A percentile compares a stretch with the other conserved stretches of the same genome.
Conservation (phyloP, 2,329 filamentous ascomycete species). For the Lecanicillium sp. region DNA sequence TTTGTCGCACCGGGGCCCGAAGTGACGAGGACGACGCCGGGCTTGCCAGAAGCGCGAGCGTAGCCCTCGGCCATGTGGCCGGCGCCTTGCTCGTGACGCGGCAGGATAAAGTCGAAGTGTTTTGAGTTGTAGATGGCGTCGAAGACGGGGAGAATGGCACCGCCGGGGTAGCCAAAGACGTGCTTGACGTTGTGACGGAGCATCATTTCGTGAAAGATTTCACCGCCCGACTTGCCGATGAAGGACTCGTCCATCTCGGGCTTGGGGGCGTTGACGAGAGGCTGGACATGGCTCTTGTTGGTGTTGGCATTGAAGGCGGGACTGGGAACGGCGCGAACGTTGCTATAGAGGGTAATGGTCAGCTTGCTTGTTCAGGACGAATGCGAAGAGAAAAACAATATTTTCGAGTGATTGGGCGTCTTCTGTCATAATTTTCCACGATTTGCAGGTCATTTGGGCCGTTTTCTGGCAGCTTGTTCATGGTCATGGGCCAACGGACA, state of each 20-base stretch:
- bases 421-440: too few relatives aligned
- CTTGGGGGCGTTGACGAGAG: slow-evolving; percentile 52
- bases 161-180: slow-evolving; percentile 88
- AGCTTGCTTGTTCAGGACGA: too few relatives aligned
- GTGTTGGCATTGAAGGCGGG: slow-evolving; percentile 49
- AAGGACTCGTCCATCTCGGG: slow-evolving; percentile 79
- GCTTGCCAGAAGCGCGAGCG: slow-evolving; percentile 85
- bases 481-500: too few relatives aligned
- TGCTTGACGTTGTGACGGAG: slow-evolving; percentile 85
- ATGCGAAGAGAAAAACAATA: too few relatives aligned
- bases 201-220: slow-evolving; percentile 99
- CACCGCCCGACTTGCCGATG: slow-evolving; percentile 88
- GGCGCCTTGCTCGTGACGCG: slow-evolving; percentile 93
- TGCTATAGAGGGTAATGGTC: slow-evolving; percentile 10
- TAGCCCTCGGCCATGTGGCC: slow-evolving; percentile 99
- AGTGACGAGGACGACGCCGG: slow-evolving; percentile 92
- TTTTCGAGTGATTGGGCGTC: too few relatives aligned
- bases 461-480: too few relatives aligned
- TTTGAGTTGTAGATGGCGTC: slow-evolving; percentile 98
- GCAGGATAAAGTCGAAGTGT: slow-evolving; percentile 93
- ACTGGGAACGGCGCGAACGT: slow-evolving; percentile 52
- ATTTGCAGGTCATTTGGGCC: too few relatives aligned
- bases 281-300: slow-evolving; percentile 57
- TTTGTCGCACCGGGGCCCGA: slow-evolving; percentile 96
- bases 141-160: slow-evolving; percentile 94